A percentile compares a stretch with the other conserved stretches of the same genome.
Evolutionary conservation across 2,329 filamentous ascomycete genomes (phyloP).

Genomic region (Aspergillus neotritici): DNA sequence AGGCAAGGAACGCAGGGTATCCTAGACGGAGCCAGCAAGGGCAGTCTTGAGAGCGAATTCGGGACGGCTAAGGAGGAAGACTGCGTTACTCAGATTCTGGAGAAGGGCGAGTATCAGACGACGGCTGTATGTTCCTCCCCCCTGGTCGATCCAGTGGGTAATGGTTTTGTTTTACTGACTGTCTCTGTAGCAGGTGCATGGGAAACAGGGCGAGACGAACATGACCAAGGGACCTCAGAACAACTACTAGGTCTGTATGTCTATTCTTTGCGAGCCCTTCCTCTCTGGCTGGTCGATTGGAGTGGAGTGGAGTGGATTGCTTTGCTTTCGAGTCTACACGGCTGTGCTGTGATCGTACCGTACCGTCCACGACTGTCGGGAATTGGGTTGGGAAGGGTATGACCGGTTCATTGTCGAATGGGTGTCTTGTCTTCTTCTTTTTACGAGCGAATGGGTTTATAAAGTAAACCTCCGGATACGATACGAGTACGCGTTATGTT

Average conservation of each 20-base stretch:
- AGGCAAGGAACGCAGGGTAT: conserved; percentile 79
- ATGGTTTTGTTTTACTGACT: conserved; percentile 5
- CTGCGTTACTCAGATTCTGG: conserved; percentile 72
- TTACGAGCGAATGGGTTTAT: no score
- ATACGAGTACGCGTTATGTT: no score
- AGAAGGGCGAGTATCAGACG: conserved; percentile 66
- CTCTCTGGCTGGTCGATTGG: no score
- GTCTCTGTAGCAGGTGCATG: conserved; percentile 19
- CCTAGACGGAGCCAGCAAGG: conserved; percentile 69
- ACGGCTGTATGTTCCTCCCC: conserved; percentile 43
- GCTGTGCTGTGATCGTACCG: no score
- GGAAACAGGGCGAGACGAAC: conserved; percentile 29
- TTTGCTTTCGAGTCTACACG: no score
- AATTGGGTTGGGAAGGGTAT: no score
- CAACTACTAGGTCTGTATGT: not conserved
- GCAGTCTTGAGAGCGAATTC: conserved; percentile 76
- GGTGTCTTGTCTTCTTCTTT: no score
- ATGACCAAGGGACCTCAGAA: conserved; percentile 17
- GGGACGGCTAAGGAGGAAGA: conserved; percentile 74
- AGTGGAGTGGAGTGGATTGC: no score
- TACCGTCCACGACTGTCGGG: no score
- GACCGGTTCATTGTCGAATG: no score
- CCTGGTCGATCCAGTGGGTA: not conserved
- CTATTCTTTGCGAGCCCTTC: no score
- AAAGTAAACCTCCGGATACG: no score